phyloP scores from a whole-genome alignment of 345 rosid genomes.

The Syzygium aromaticum region DNA sequence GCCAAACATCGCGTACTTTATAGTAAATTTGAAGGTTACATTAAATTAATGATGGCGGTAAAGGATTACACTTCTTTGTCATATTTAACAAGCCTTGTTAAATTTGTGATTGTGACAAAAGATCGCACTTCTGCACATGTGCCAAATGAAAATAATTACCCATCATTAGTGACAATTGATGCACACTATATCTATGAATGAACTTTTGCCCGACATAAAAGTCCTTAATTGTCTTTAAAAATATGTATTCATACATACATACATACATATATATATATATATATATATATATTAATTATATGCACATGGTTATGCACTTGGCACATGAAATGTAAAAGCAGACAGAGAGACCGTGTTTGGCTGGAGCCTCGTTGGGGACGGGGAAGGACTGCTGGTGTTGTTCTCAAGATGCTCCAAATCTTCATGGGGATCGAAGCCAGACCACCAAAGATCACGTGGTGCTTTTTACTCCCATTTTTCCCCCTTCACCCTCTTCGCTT shows the following conservation, averaged over 20 bases:
- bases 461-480: background rate
- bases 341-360: background rate
- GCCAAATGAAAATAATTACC: background rate
- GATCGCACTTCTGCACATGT: rapidly evolving
- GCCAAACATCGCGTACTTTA: background rate
- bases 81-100: background rate
- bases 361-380: background rate
- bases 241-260: background rate
- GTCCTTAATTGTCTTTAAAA: background rate
- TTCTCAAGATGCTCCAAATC: constrained; percentile 32
- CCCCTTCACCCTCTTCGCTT: background rate
- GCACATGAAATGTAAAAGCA: background rate
- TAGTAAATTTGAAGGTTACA: background rate
- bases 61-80: background rate
- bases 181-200: background rate
- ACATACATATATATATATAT: too few species aligned
- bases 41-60: background rate
- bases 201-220: background rate
- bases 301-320: background rate
- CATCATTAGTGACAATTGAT: background rate
- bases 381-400: background rate
- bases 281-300: too few species aligned
- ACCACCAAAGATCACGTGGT: constrained; percentile 21
- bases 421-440: constrained; percentile 42
- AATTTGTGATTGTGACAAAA: background rate